A percentile compares a stretch with the other conserved stretches of the same genome.
Conservation (phyloP, 352 stramenopile species). For the Globisporangium emineosum region DNA sequence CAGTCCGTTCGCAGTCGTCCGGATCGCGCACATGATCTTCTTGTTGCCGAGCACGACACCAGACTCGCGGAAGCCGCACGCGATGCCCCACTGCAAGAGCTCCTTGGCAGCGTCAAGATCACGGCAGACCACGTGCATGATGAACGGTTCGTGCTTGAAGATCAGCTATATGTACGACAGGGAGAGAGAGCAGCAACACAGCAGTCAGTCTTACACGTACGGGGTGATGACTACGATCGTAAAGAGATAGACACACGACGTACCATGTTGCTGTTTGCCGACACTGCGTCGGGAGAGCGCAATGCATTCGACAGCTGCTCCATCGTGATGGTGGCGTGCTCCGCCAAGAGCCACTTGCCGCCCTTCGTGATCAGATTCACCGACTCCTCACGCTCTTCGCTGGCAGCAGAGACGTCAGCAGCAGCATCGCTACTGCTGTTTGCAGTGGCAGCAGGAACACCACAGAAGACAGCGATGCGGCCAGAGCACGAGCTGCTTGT, state of each 20-base stretch:
- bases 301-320: conserved; percentile 64
- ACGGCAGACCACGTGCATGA: conserved; percentile 90
- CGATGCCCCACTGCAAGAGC: conserved; percentile 80
- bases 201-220: background rate
- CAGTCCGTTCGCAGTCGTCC: conserved; percentile 82
- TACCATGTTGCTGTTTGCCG: conserved; percentile 65
- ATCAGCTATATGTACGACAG: conserved; percentile 39
- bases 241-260: background rate
- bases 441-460: conserved; percentile 27
- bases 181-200: background rate
- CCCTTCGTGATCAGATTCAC: conserved; percentile 84
- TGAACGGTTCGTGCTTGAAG: conserved; percentile 91
- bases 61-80: conserved; percentile 86
- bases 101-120: conserved; percentile 73
- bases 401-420: background rate
- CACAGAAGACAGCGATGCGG: conserved; percentile 86
- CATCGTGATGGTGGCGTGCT: conserved; percentile 70
- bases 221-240: too few relatives aligned
- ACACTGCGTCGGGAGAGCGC: conserved; percentile 28
- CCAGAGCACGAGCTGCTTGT: conserved; percentile 91
- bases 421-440: conserved; percentile 4
- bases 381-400: conserved; percentile 17
- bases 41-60: conserved; percentile 86
- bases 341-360: conserved; percentile 84
- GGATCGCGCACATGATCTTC: conserved; percentile 90